phyloP scores from a whole-genome alignment of 2,329 filamentous ascomycete genomes.

The Dendrostoma leiphaemia region DNA sequence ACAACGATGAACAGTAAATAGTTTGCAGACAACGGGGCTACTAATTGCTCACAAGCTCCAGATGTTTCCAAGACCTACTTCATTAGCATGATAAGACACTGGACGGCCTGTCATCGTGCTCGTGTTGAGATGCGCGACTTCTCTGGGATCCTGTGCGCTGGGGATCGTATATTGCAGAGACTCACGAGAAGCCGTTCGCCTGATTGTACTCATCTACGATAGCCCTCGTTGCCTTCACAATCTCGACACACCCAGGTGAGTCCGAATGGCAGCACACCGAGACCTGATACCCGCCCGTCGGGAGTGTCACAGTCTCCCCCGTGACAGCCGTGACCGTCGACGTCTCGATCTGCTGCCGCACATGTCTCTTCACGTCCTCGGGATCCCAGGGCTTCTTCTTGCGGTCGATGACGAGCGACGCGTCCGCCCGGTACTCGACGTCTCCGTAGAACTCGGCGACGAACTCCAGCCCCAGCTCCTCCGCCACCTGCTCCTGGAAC shows the following conservation, averaged over 20 bases:
- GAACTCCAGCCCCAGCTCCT: constrained; percentile 25
- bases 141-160: too few species aligned
- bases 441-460: constrained; percentile 28
- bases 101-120: too few species aligned
- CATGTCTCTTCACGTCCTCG: constrained; percentile 38
- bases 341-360: constrained; percentile 39
- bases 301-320: constrained; percentile 35
- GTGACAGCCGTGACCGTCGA: constrained; percentile 39
- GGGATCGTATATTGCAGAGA: too few species aligned
- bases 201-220: constrained; percentile 41
- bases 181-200: constrained; percentile 2
- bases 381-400: constrained; percentile 52
- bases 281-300: constrained; percentile 38
- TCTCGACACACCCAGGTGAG: constrained; percentile 42
- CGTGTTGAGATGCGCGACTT: too few species aligned
- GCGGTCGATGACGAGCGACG: constrained; percentile 35
- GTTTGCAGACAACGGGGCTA: too few species aligned
- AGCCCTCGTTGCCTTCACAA: constrained; percentile 36
- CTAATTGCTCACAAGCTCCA: too few species aligned
- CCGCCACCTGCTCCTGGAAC: constrained; percentile 25
- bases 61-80: too few species aligned
- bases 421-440: constrained; percentile 27
- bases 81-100: too few species aligned
- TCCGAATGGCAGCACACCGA: constrained; percentile 47
- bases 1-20: too few species aligned